Percentiles rank a stretch among this genome's conserved stretches.
These are phyloP conservation scores for Deinandra increscens DNA, from an alignment of 129 eudicot genomes.

Conservation along the genomic window DNA sequence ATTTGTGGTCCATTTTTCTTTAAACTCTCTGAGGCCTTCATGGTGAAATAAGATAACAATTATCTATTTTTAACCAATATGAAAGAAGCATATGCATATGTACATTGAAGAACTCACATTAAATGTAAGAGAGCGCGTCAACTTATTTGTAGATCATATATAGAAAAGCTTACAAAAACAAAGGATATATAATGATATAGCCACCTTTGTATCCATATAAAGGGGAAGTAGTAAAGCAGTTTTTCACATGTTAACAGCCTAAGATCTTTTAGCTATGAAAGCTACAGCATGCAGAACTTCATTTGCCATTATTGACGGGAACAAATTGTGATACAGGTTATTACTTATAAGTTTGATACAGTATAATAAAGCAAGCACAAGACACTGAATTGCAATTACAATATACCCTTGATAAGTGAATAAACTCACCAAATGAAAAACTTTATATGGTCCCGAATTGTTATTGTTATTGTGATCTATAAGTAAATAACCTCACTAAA, in stretches of 20 bases:
- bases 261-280: background rate
- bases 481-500: background rate
- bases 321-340: conserved; percentile 1
- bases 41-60: conserved; percentile 15
- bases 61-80: background rate
- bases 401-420: background rate
- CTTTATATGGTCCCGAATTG: background rate
- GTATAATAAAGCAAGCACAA: background rate
- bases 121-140: conserved; percentile 1
- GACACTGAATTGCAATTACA: background rate
- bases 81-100: conserved; percentile 16
- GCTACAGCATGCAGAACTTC: background rate
- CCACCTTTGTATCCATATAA: background rate
- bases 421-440: background rate
- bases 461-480: background rate
- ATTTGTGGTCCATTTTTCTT: conserved; percentile 65
- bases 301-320: background rate
- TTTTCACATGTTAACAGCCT: background rate
- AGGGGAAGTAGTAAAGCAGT: background rate
- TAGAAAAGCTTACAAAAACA: background rate
- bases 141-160: conserved; percentile 8
- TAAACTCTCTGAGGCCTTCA: conserved; percentile 67
- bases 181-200: background rate
- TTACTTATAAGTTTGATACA: background rate
- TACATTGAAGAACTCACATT: conserved; percentile 15